phyloP scores from a whole-genome alignment of 805 yeast species.

The Zygotorulaspora chibaensis region DNA sequence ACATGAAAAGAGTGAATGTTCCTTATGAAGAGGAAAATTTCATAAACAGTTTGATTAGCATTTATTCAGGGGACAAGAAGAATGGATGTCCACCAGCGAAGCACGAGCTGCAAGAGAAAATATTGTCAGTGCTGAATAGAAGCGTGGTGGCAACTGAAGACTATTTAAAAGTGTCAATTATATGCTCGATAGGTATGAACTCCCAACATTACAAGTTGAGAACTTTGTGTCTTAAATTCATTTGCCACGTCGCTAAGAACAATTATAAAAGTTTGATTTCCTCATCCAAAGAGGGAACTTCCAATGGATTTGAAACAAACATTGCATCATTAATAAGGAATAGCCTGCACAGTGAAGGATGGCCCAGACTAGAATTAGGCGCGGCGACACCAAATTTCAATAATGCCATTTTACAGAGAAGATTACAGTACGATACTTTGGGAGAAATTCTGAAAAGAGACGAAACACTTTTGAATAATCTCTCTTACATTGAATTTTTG shows the following conservation, averaged over 20 bases:
- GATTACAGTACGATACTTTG: slow-evolving; percentile 70
- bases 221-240: slow-evolving; percentile 55
- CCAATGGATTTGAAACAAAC: slow-evolving; percentile 35
- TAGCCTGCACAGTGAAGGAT: slow-evolving; percentile 52
- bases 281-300: not conserved
- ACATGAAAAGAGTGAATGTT: slow-evolving; percentile 45
- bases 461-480: slow-evolving; percentile 41
- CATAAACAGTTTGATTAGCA: slow-evolving; percentile 41
- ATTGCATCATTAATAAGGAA: slow-evolving; percentile 53
- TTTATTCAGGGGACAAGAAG: slow-evolving; percentile 49
- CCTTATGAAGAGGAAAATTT: slow-evolving; percentile 49
- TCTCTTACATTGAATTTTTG: slow-evolving; percentile 57
- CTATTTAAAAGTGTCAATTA: slow-evolving; percentile 38
- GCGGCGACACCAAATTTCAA: slow-evolving; percentile 36
- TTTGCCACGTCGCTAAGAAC: slow-evolving; percentile 52
- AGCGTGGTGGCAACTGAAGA: slow-evolving; percentile 50
- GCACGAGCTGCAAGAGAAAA: slow-evolving; percentile 50
- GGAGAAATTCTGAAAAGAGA: slow-evolving; percentile 58
- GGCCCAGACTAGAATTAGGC: slow-evolving; percentile 47
- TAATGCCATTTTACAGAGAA: slow-evolving; percentile 46
- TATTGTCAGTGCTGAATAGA: slow-evolving; percentile 46
- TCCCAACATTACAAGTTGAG: slow-evolving; percentile 50
- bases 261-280: slow-evolving; percentile 22
- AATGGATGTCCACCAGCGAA: slow-evolving; percentile 49
- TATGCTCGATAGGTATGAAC: slow-evolving; percentile 57